These are phyloP conservation scores for Phalaenopsis aphrodite DNA, from an alignment of 106 monocot genomes.

Conservation along the genomic window DNA sequence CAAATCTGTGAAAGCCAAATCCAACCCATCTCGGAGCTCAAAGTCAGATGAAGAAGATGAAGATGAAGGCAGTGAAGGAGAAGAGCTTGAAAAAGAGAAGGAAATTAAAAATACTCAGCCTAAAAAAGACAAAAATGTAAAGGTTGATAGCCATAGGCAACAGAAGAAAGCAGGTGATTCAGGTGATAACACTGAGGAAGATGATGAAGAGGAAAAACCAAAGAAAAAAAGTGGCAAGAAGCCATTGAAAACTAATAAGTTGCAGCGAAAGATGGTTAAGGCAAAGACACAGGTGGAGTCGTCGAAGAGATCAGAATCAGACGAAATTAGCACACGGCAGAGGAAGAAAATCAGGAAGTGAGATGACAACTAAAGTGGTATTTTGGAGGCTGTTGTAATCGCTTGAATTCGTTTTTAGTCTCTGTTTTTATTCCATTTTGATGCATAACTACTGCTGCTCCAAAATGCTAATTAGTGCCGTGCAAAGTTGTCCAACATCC, in stretches of 20 bases:
- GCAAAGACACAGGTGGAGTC: not conserved
- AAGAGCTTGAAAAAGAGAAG: constrained; percentile 7
- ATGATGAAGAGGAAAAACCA: constrained; percentile 5
- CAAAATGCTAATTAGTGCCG: too few species aligned
- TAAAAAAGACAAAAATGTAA: not conserved
- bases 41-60: constrained; percentile 12
- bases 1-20: constrained; percentile 9
- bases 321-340: not conserved
- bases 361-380: not conserved
- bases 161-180: not conserved
- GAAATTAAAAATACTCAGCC: constrained; percentile 7
- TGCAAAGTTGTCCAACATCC: not conserved
- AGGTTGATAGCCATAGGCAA: not conserved
- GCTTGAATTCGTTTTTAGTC: not conserved
- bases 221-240: constrained; percentile 3
- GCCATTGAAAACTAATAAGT: not conserved
- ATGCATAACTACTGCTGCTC: not conserved
- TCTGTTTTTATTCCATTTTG: not conserved
- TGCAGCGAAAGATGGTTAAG: not conserved
- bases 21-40: constrained; percentile 22
- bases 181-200: not conserved
- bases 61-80: constrained; percentile 11
- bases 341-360: constrained; percentile 3
- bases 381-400: not conserved
- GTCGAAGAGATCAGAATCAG: constrained; percentile 7